Evolutionary conservation across 75 land plant genomes (phyloP).

Genomic region (Chamaecyparis obtusa): DNA sequence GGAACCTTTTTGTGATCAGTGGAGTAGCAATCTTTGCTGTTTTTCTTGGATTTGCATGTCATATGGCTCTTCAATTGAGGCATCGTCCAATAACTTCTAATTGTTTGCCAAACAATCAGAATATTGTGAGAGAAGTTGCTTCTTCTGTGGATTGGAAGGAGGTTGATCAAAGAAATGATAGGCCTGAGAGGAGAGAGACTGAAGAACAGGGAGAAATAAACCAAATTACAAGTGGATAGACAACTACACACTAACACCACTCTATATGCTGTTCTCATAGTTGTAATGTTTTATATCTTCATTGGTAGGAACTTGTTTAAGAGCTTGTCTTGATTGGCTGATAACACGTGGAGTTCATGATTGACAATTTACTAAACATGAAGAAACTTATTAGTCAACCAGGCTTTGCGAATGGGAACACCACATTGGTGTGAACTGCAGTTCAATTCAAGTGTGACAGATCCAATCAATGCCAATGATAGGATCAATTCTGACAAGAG

Average conservation of each 20-base stretch:
- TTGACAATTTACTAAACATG: background rate
- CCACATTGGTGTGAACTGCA: background rate
- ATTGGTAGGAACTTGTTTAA: background rate
- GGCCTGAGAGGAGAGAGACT: background rate
- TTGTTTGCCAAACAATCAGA: background rate
- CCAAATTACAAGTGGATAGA: background rate
- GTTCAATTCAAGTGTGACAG: background rate
- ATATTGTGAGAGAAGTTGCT: background rate
- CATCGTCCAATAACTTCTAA: background rate
- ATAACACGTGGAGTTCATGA: background rate
- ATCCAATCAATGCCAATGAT: background rate
- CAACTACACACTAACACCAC: background rate
- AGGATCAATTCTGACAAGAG: background rate
- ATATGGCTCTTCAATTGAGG: slow-evolving; percentile 21
- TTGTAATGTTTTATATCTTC: background rate
- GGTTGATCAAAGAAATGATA: background rate
- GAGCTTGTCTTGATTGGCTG: background rate
- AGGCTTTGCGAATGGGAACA: background rate
- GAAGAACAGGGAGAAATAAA: background rate
- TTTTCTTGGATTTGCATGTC: slow-evolving; percentile 30
- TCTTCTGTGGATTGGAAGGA: background rate
- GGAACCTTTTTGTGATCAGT: slow-evolving; percentile 66
- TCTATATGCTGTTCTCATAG: background rate
- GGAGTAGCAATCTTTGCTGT: slow-evolving; percentile 52
- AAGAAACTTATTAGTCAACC: background rate